phyloP scores from a whole-genome alignment of 1,284 basidiomycete genomes.

The Apiotrichum laibachii region DNA sequence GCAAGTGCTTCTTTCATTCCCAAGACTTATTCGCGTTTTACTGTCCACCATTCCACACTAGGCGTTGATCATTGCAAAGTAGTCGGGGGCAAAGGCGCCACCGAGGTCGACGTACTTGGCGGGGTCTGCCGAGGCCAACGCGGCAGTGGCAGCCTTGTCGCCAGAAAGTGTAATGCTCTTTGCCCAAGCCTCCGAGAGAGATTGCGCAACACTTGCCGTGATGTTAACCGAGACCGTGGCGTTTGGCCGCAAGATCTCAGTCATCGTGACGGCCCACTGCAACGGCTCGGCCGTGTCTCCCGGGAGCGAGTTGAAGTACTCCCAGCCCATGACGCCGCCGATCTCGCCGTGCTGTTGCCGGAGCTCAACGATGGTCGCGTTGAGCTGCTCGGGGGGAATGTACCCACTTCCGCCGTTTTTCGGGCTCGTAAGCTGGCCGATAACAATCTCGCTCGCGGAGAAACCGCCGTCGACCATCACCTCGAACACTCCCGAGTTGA shows the following conservation, averaged over 20 bases:
- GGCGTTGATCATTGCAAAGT: too few species aligned
- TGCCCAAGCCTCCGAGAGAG: too few species aligned
- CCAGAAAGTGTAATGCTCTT: too few species aligned
- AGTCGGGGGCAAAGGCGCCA: too few species aligned
- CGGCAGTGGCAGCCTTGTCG: too few species aligned
- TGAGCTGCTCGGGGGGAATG: not conserved
- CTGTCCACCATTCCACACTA: too few species aligned
- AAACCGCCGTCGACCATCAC: not conserved
- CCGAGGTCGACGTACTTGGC: too few species aligned
- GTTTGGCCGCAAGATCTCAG: not conserved
- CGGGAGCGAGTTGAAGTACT: not conserved
- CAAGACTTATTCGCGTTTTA: too few species aligned
- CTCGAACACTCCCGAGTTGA: not conserved
- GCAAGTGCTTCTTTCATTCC: too few species aligned
- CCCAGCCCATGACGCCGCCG: not conserved
- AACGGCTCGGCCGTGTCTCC: not conserved
- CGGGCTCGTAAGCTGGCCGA: not conserved
- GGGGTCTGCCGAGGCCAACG: too few species aligned
- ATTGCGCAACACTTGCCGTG: too few species aligned
- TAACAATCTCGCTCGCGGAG: not conserved
- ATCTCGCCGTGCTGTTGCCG: not conserved
- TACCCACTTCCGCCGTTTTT: not conserved
- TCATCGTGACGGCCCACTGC: not conserved
- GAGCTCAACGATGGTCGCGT: not conserved
- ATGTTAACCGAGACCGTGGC: too few species aligned